phyloP scores from a whole-genome alignment of 257 asterid genomes.

The Capsicum rhomboideum region DNA sequence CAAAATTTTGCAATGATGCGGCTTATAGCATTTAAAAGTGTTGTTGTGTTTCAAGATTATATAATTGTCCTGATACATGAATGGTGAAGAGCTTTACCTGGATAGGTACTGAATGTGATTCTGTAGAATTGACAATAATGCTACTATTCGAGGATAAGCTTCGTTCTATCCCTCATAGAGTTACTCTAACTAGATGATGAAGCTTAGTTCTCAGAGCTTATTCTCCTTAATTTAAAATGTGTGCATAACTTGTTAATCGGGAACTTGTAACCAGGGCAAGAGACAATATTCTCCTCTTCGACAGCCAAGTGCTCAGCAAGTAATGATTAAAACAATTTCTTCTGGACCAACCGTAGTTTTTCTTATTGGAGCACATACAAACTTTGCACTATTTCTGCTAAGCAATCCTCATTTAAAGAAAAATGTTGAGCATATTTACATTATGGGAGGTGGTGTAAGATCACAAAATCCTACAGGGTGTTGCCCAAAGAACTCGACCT shows the following conservation, averaged over 20 bases:
- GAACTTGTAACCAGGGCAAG: constrained; percentile 38
- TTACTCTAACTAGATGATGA: background rate
- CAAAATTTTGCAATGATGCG: background rate
- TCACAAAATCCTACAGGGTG: constrained; percentile 67
- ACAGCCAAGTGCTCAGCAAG: constrained; percentile 80
- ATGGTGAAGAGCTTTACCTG: too few relatives aligned
- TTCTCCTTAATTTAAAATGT: background rate
- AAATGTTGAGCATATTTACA: constrained; percentile 56
- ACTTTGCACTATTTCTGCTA: constrained; percentile 62
- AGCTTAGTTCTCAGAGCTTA: background rate
- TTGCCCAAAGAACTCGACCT: constrained; percentile 43
- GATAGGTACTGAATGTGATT: background rate
- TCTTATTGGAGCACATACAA: constrained; percentile 48
- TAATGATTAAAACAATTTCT: constrained; percentile 55
- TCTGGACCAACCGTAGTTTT: constrained; percentile 64
- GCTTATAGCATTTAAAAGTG: too few relatives aligned
- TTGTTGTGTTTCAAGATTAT: too few relatives aligned
- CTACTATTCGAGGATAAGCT: background rate
- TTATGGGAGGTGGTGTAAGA: constrained; percentile 86
- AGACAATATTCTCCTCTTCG: constrained; percentile 57
- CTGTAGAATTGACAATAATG: background rate
- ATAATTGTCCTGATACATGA: too few relatives aligned
- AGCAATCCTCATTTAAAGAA: constrained; percentile 66
- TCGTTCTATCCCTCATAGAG: background rate
- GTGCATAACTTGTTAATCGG: background rate